A percentile compares a stretch with the other conserved stretches of the same genome.
Conservation (phyloP, 176 grass and related monocot species). For the Carex kokanica region DNA sequence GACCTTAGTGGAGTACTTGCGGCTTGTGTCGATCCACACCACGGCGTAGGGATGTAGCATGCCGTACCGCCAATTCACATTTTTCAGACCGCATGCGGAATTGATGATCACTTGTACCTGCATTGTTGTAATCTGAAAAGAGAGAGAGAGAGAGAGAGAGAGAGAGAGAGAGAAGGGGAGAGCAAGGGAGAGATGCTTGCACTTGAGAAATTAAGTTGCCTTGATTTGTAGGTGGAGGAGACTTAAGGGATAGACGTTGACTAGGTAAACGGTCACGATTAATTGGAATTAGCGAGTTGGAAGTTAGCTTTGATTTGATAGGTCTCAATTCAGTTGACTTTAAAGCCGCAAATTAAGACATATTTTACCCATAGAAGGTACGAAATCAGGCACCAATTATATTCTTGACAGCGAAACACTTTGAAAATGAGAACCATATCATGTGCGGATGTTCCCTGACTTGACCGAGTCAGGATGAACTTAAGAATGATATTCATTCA, state of each 20-base stretch:
- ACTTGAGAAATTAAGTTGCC: background rate
- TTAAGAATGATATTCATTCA: background rate
- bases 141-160: background rate
- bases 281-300: background rate
- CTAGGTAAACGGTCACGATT: background rate
- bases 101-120: conserved; percentile 51
- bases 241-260: background rate
- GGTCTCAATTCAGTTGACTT: too few species aligned
- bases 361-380: too few species aligned
- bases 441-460: background rate
- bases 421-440: conserved; percentile 6
- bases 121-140: conserved; percentile 12
- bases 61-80: conserved; percentile 76
- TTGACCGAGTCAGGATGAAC: background rate
- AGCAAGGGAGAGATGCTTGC: background rate
- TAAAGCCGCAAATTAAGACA: too few species aligned
- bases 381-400: background rate
- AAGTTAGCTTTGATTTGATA: too few species aligned
- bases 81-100: conserved; percentile 53
- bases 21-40: conserved; percentile 44
- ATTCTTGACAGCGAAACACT: background rate
- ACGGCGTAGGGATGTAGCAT: conserved; percentile 56
- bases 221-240: background rate
- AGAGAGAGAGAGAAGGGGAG: background rate
- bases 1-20: conserved; percentile 51